Base-by-base conservation (phyloP, 169 alveolate genomes). In the Theileria orientalis region DNA sequence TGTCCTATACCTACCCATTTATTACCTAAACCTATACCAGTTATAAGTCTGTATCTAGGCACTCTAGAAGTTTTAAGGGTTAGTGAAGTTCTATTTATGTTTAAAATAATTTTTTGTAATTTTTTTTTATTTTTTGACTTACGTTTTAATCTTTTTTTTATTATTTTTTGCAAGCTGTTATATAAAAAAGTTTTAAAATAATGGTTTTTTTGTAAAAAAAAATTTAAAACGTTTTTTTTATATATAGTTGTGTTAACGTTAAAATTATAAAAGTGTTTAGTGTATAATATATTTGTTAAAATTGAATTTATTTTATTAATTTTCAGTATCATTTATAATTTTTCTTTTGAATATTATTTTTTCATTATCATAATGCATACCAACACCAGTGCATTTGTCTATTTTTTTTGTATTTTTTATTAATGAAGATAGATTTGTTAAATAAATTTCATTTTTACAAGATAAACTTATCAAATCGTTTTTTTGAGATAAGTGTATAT, bases 1-100 rank as follows among this genome's bases (percentile, higher is more conserved):
- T n/a, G 0, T 14, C 78, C 78, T 54, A 70, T 29, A 14, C 78
- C 78, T 70, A 70, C 32, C 78, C 78, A 70, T 25, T n/a, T 6
- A 2, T 19, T 25, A 57, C 9, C 9, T 7, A 9, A 25, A 7
- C 61, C 61, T 51, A 51, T 51, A 6, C 61, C 61, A 6, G 61
- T 51, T 51, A 9, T 51, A 7, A 51, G 14, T 51, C 9, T 51
- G 9, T 51, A 51, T 25, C 9, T 5, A 51, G 5, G 9, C 5
- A 51, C 9, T 51, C 61, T 51, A 51, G 5, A 5, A 51, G 5
- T 51, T 51, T 51, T 51, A 25, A 51, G 16, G 9, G 61, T 51
- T 7, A 51, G 9, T 25, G 61, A 51, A 6, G 61, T 51, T 51
- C 35, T 51, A 51, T 51, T 51, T 25, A 51, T 9, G 35, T 51